These are phyloP conservation scores for Brasilioporus rufonigricans DNA, from an alignment of 768 basidiomycete species.

Conservation along the genomic window DNA sequence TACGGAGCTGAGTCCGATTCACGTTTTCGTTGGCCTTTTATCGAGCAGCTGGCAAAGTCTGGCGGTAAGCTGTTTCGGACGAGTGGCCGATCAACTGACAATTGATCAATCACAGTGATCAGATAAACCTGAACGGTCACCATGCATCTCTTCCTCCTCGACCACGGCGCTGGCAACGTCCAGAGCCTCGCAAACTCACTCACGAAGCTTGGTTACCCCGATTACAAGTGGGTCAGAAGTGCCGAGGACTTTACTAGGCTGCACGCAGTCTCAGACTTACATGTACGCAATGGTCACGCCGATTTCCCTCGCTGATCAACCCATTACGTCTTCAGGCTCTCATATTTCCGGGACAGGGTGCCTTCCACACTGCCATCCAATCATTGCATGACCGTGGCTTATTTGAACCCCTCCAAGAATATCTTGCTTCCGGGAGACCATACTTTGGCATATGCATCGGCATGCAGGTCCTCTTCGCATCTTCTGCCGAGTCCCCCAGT, in stretches of 20 bases:
- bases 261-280: slow-evolving; percentile 30
- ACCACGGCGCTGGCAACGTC: slow-evolving; percentile 96
- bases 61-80: background rate
- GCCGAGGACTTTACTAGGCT: slow-evolving; percentile 75
- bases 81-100: background rate
- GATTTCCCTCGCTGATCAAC: slow-evolving; percentile 8
- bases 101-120: background rate
- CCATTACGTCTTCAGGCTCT: slow-evolving; percentile 59
- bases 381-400: slow-evolving; percentile 72
- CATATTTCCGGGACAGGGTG: slow-evolving; percentile 95
- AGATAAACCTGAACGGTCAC: no score
- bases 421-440: slow-evolving; percentile 84
- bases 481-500: slow-evolving; percentile 74
- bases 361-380: slow-evolving; percentile 84
- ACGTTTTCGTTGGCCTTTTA: background rate
- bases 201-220: slow-evolving; percentile 70
- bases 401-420: slow-evolving; percentile 74
- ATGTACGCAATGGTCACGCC: slow-evolving; percentile 55
- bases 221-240: slow-evolving; percentile 82
- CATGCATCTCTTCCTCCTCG: slow-evolving; percentile 82
- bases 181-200: slow-evolving; percentile 93
- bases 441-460: slow-evolving; percentile 99
- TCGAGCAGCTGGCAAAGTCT: background rate
- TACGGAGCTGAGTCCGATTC: background rate
- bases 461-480: slow-evolving; percentile 91